Percentiles rank a stretch among this genome's conserved stretches.
phyloP scores from a whole-genome alignment of 1,139 yeast genomes.

The Torulaspora globosa region DNA sequence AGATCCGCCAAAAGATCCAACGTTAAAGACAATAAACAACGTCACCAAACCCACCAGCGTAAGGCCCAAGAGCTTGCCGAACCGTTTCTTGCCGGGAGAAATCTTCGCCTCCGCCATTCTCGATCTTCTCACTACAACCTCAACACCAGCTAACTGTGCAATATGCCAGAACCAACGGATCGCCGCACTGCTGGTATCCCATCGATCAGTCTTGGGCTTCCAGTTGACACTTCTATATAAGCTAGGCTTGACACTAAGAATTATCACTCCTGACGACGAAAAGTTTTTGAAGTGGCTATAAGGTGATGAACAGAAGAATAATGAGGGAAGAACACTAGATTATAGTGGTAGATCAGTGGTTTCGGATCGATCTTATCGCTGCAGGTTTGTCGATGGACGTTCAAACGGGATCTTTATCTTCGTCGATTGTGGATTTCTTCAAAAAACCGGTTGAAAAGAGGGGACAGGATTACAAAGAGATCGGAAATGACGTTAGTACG shows the following conservation, averaged over 20 bases:
- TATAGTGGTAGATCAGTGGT: background rate
- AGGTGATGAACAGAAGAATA: too few species aligned
- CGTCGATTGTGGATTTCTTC: slow-evolving; percentile 27
- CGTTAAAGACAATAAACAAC: slow-evolving; percentile 18
- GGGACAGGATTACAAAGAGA: background rate
- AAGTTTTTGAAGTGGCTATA: background rate
- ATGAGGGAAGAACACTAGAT: background rate
- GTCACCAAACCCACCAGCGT: slow-evolving; percentile 18
- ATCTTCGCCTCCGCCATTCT: slow-evolving; percentile 9
- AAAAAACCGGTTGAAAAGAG: slow-evolving; percentile 12
- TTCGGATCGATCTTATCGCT: background rate
- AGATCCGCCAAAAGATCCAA: slow-evolving; percentile 10
- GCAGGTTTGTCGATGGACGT: slow-evolving; percentile 5
- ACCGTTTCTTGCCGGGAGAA: slow-evolving; percentile 15
- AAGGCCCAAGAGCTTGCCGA: slow-evolving; percentile 15
- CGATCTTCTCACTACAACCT: background rate
- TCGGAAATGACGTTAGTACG: slow-evolving; percentile 3
- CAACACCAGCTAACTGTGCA: background rate
- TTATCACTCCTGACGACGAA: slow-evolving; percentile 4
- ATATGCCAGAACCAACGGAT: background rate
- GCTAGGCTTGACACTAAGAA: background rate
- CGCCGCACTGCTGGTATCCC: too few species aligned
- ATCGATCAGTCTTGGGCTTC: too few species aligned
- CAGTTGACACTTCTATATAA: too few species aligned
- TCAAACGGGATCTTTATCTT: slow-evolving; percentile 29